A percentile compares a stretch with the other conserved stretches of the same genome.
Evolutionary conservation across 2,329 filamentous ascomycete species (phyloP).

Genomic region (Colletotrichum tropicale): DNA sequence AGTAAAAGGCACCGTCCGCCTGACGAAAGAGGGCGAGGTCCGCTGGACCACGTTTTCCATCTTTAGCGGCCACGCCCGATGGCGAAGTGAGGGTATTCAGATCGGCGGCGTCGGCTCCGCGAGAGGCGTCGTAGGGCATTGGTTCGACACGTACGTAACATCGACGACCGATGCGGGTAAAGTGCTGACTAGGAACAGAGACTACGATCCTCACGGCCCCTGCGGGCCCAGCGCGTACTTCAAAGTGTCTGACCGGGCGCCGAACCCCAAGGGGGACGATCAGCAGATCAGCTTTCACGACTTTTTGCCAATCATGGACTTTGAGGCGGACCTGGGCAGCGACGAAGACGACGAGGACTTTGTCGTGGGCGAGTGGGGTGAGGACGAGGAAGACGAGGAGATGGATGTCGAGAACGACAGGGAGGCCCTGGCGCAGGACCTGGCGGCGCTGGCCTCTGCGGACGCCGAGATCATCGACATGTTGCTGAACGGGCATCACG

Average conservation of each 20-base stretch:
- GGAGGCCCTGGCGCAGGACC: slow-evolving; percentile 27
- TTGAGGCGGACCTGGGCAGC: slow-evolving; percentile 24
- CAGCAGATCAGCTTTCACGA: slow-evolving; percentile 20
- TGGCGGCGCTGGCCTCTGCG: slow-evolving; percentile 18
- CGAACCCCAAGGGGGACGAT: slow-evolving; percentile 26
- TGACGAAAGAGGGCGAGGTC: slow-evolving; percentile 74
- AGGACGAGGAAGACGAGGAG: slow-evolving; percentile 33
- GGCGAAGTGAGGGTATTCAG: slow-evolving; percentile 80
- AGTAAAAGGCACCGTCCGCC: slow-evolving; percentile 60
- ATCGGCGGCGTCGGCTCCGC: slow-evolving; percentile 69
- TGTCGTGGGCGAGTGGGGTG: slow-evolving; percentile 23
- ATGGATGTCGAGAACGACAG: slow-evolving; percentile 27
- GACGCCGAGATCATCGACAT: slow-evolving; percentile 18
- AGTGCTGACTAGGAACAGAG: slow-evolving; percentile 39
- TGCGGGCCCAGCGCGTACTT: slow-evolving; percentile 79
- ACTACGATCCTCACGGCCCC: slow-evolving; percentile 71
- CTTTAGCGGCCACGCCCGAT: slow-evolving; percentile 68
- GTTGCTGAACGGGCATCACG: slow-evolving; percentile 5
- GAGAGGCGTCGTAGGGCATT: slow-evolving; percentile 74
- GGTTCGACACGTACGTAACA: slow-evolving; percentile 72
- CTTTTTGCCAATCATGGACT: slow-evolving; percentile 24
- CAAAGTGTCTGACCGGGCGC: slow-evolving; percentile 56
- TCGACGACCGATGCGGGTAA: background rate
- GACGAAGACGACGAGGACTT: slow-evolving; percentile 26
- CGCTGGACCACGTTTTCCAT: slow-evolving; percentile 76